Percentiles rank a stretch among this genome's conserved stretches.
phyloP scores from a whole-genome alignment of 768 basidiomycete genomes.

The Mrakia hoshinonis region DNA sequence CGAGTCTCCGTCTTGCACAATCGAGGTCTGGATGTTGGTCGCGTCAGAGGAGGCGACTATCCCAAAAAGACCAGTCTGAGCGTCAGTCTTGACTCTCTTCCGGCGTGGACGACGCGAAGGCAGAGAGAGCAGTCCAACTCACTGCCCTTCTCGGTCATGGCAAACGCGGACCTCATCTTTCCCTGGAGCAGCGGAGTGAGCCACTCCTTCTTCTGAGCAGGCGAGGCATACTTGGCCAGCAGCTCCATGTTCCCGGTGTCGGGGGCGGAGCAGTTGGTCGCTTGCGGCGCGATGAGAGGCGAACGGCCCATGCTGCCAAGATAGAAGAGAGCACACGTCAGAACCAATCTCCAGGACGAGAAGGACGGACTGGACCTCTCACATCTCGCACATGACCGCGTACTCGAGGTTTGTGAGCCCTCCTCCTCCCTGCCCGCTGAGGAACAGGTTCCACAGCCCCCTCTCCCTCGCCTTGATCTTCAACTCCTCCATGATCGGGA shows the following conservation, averaged over 20 bases:
- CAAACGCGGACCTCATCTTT: constrained; percentile 77
- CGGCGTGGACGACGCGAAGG: not conserved
- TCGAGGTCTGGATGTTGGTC: constrained; percentile 81
- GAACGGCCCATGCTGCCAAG: constrained; percentile 68
- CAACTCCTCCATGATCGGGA: constrained; percentile 70
- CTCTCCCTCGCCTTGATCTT: constrained; percentile 77
- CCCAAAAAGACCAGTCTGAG: not conserved
- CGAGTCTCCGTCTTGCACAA: constrained; percentile 70
- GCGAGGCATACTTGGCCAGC: constrained; percentile 83
- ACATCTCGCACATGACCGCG: constrained; percentile 76
- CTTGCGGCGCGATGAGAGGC: constrained; percentile 72
- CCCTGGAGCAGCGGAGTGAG: constrained; percentile 78
- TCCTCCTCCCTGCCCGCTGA: constrained; percentile 73
- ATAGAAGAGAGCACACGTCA: not conserved
- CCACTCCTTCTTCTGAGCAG: constrained; percentile 85
- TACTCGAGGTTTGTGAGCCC: constrained; percentile 96
- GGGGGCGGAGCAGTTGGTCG: constrained; percentile 87
- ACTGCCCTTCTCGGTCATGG: constrained; percentile 95
- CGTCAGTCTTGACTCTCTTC: not conserved
- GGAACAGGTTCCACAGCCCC: constrained; percentile 95
- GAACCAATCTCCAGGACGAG: no score
- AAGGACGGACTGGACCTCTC: not conserved
- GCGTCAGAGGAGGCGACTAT: constrained; percentile 90
- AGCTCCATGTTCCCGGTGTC: constrained; percentile 58
- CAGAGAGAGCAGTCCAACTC: constrained; percentile 30